Evolutionary conservation across 192 early-diverging fungal genomes (phyloP), one percentile per base, ranked within the genome.

Genomic region (Coemansia pectinata): DNA sequence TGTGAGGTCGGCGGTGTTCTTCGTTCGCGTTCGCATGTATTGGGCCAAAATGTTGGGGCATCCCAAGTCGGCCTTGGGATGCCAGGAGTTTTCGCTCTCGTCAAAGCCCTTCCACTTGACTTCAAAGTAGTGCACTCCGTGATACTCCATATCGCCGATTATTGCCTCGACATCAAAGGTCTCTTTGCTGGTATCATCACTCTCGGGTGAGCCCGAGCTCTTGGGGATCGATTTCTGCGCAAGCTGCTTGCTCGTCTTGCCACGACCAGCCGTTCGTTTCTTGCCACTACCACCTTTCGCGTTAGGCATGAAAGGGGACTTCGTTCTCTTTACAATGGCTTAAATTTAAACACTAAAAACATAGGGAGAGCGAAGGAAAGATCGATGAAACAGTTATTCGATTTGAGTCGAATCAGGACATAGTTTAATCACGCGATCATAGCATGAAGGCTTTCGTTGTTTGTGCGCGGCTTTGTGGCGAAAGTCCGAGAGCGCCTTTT

Each of bases 1-100:
- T 34, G 65, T 65, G 29, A 82, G 64, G 15, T 82, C 79, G 12
- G 74, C 79, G 2, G 67, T 73, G 52, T 65, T 82, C 39, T 40
- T 42, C 36, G n/a, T 38, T 14, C 63, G 64, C 23, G 61, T 59
- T 5, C 19, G 45, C 52, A 29, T 31, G 69, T 77, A 77, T 38
- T 67, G 25, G 7, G n/a, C 50, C 50, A 76, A 44, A 23, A 71
- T 40, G 36, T 60, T 29, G 31, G 67, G 58, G 38, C 63, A 65
- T 4, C n/a, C 40, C 25, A 82, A 52, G 15, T 69, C 17, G 33
- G 21, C 10, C 36, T 61, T 65, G 12, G 55, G 33, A 14, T 65
- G 38, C 78, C 78, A 80, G n/a, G 33, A n/a, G 40, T 65, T 72
- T n/a, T 72, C 66, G 19, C 45, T 55, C 27, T 44, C n/a, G 11